Conservation (phyloP, 1,139 yeast species). For the Yarrowia galli region DNA sequence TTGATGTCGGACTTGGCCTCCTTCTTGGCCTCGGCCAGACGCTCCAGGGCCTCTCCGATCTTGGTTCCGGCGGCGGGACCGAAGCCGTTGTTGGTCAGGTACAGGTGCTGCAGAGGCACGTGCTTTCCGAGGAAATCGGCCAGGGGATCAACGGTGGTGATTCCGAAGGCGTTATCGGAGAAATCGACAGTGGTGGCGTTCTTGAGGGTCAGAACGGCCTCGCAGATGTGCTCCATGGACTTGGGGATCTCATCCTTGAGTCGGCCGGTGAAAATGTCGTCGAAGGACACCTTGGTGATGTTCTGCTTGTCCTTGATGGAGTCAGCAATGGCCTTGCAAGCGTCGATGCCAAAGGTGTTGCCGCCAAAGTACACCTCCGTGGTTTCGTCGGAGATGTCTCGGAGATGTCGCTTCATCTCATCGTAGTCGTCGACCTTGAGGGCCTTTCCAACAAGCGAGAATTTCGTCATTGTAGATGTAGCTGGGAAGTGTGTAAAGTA, state of each 20-base stretch:
- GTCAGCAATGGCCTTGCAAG: conserved; percentile 74
- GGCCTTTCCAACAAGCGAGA: conserved; percentile 77
- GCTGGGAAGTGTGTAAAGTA: neutral
- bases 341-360: conserved; percentile 92
- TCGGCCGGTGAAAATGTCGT: conserved; percentile 94
- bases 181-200: conserved; percentile 77
- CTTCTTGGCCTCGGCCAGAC: conserved; percentile 70
- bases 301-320: conserved; percentile 56
- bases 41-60: conserved; percentile 83
- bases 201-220: conserved; percentile 72
- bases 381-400: conserved; percentile 59
- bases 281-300: conserved; percentile 73
- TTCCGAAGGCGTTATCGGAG: conserved; percentile 96
- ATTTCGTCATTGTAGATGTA: conserved; percentile 40
- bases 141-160: conserved; percentile 90
- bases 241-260: conserved; percentile 93
- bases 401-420: conserved; percentile 74
- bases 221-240: conserved; percentile 73
- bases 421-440: conserved; percentile 72
- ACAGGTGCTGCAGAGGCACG: conserved; percentile 79
- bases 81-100: conserved; percentile 92
- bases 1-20: conserved; percentile 53
- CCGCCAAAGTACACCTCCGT: conserved; percentile 83
- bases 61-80: conserved; percentile 98
- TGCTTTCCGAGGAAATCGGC: conserved; percentile 80